Conservation (phyloP, 2,329 filamentous ascomycete genomes). For the Tolypocladium paradoxum region DNA sequence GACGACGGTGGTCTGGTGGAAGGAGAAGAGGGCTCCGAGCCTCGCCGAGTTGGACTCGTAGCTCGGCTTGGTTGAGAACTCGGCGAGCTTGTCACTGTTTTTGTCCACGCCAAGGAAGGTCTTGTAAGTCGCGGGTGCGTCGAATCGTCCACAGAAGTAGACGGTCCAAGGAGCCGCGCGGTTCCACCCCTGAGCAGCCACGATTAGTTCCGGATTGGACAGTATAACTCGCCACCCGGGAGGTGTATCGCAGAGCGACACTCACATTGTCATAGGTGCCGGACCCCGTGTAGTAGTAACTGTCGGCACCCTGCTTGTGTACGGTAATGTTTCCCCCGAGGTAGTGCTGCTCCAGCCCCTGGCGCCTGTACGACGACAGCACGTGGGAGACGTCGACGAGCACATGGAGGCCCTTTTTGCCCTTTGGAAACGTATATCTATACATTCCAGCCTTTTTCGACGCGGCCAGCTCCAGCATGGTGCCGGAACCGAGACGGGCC, state of each 20-base stretch:
- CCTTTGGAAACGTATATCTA: slow-evolving; percentile 45
- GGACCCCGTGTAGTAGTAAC: slow-evolving; percentile 42
- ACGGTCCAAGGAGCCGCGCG: slow-evolving; percentile 50
- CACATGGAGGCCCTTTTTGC: slow-evolving; percentile 29
- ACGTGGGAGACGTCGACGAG: slow-evolving; percentile 57
- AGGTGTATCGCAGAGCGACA: not conserved
- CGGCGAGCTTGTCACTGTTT: slow-evolving; percentile 16
- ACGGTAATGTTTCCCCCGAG: slow-evolving; percentile 47
- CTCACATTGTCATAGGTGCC: slow-evolving; percentile 52
- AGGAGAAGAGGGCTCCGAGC: slow-evolving; percentile 44
- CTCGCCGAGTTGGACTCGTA: slow-evolving; percentile 25
- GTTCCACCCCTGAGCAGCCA: slow-evolving; percentile 45
- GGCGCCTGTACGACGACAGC: slow-evolving; percentile 49
- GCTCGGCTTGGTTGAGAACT: slow-evolving; percentile 19
- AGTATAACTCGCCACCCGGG: not conserved
- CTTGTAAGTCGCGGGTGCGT: slow-evolving; percentile 30
- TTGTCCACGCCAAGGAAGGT: slow-evolving; percentile 29
- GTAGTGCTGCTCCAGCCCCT: slow-evolving; percentile 52
- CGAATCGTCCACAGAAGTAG: slow-evolving; percentile 53
- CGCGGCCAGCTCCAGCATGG: slow-evolving; percentile 46
- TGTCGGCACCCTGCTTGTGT: slow-evolving; percentile 25
- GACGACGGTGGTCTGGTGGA: slow-evolving; percentile 31
- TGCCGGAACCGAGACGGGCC: slow-evolving; percentile 41
- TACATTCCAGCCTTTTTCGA: slow-evolving; percentile 47
- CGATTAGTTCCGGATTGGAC: not conserved